Evolutionary conservation across 371 early-diverging fungal species (phyloP), one percentile per base, ranked within the genome.

Genomic region (Mucor plumbeus): DNA sequence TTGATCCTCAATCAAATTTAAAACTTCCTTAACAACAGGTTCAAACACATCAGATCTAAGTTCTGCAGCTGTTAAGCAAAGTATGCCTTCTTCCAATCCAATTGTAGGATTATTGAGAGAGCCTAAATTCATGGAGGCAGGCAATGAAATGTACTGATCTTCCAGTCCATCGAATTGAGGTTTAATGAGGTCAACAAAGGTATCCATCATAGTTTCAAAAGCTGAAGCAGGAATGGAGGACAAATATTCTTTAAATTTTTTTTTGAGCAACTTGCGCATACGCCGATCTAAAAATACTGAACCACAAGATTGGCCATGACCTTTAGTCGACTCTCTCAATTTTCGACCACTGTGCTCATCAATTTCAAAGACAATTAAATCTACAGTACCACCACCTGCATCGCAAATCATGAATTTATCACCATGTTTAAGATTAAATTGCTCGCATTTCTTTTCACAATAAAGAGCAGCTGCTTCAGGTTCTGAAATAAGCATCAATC

Each of bases 261-360:
- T 74, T 36, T 85, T 84, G 61, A 87, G 47, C 26, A 87, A 72
- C 35, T 80, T 82, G n/a, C 87, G 84, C 85, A 87, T 82, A 58
- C 85, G 80, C 39, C 85, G 81, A 71, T 87, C 87, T 54, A 87
- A 62, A 55, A 85, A 87, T 4, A 85, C 85, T 1, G 85, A 82
- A 56, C 87, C 87, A 61, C 85, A 85, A 0, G 85, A 82, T 43
- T 83, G 85, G 58, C 87, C 86, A 43, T 87, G 87, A 19, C 87
- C 87, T 64, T 83, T 84, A 33, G 87, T 87, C 43, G 79, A 85
- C 68, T 87, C 87, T 17, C 81, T 77, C 26, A 85, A 73, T 19
- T 75, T 79, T 33, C 79, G 67, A 7, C 80, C 78, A 43, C 72
- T 63, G 15, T 67, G 78, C 8, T 75, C 79, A 40, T 78, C 76